Base-by-base conservation (phyloP, 257 asterid genomes). In the Galeopsis tetrahit region DNA sequence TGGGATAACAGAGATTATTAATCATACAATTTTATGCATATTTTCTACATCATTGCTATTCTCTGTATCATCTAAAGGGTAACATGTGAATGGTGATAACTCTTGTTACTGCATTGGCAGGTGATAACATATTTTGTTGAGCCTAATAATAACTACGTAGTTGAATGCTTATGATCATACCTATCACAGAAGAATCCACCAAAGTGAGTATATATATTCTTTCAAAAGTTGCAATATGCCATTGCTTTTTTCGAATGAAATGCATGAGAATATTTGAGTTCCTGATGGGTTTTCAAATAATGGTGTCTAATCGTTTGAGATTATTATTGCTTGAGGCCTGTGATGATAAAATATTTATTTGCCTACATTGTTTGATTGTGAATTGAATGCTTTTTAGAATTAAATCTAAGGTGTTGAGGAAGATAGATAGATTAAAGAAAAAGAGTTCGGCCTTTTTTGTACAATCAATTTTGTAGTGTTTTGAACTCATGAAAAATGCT, bases 111-210 rank as follows among this genome's bases (percentile, higher is more conserved):
- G 62, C 53, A 61, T 73, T 44, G 60, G 61, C 91, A 95, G 99
- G n/a, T n/a, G 99, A 84, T 95, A 79, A 90, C 95, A 5, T 95
- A 60, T 73, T 95, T 95, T 69, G 76, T 86, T 66, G 86, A 85
- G 61, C 96, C 97, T 49, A 83, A 58, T 76, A 93, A 87, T 52
- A 93, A 95, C 7, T 95, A 94, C 74, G 21, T 87, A 7, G 90
- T 95, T n/a, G 89, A 92, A 86, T 95, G 98, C 81, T 79, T 95
- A 69, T 87, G 87, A 5, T 82, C 96, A 35, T 94, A 97, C 77
- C 96, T 85, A 63, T 89, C 97, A 5, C 81, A 80, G 64, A 82
- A 83, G 55, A 84, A 87, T 77, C 99, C 96, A 66, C 96, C 96
- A 4, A 91, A 77, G 99, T 90, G 78, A 74, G 96, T 78, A 55